These are phyloP conservation scores for Myriosclerotinia duriaeana DNA, from an alignment of 2,329 filamentous ascomycete species.

Conservation along the genomic window DNA sequence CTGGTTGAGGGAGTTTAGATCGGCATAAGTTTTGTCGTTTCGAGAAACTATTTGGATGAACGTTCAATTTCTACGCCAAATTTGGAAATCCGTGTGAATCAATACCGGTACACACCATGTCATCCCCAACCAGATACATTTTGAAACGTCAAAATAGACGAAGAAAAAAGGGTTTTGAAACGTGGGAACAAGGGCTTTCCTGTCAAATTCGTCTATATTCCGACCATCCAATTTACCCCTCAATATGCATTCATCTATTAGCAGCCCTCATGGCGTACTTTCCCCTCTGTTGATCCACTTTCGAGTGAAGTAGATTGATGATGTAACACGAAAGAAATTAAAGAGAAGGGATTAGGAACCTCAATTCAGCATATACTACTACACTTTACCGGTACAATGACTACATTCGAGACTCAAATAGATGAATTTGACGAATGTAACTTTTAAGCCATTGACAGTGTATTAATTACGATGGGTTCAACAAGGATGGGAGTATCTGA, in stretches of 20 bases:
- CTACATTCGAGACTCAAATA: slow-evolving; percentile 16
- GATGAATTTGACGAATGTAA: slow-evolving; percentile 8
- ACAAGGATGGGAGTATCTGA: not conserved
- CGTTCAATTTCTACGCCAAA: not conserved
- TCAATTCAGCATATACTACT: not conserved
- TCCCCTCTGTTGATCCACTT: not conserved
- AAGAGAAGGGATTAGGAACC: slow-evolving; percentile 15
- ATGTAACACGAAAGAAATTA: slow-evolving; percentile 8
- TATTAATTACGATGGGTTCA: not conserved
- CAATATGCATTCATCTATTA: slow-evolving; percentile 13
- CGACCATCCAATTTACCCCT: slow-evolving; percentile 6
- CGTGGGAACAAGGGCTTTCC: slow-evolving; percentile 2
- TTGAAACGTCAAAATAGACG: slow-evolving; percentile 10
- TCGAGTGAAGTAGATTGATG: slow-evolving; percentile 9
- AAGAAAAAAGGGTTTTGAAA: not conserved
- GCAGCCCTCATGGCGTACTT: not conserved
- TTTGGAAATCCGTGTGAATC: slow-evolving; percentile 7
- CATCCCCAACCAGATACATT: not conserved
- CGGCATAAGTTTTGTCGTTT: not conserved
- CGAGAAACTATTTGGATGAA: not conserved
- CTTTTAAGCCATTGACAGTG: not conserved
- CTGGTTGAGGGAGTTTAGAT: not conserved
- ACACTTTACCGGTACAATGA: not conserved
- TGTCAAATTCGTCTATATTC: not conserved
- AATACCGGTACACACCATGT: not conserved